Evolutionary conservation across 176 grass and related monocot genomes (phyloP), one percentile per base, ranked within the genome.

Genomic region (Ananas comosus): DNA sequence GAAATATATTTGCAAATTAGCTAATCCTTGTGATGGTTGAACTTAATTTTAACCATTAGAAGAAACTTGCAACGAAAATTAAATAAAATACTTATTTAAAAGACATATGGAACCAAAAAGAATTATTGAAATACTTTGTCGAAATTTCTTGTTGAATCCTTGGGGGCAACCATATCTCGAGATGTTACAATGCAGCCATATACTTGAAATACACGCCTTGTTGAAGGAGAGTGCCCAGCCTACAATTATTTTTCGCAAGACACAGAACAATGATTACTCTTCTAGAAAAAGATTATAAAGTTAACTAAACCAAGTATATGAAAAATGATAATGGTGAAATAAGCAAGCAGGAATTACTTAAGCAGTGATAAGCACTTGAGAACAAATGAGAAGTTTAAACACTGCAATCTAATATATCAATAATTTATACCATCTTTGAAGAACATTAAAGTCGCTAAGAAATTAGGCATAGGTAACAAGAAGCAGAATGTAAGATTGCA

Each of bases 151-250:
- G 49, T 81, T 50, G 82, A 74, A 85, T 97, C 82, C 59, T 82
- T 92, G 64, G 90, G 86, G 73, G 89, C 79, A 58, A 97, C 94
- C 94, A 97, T 97, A 53, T 97, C 84, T 85, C 63, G 66, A 70
- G 70, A 85, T 67, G 94, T 92, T 14, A 90, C 74, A 53, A 92
- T 58, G 72, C 94, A 97, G 19, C 94, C 94, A 88, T 90, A 92
- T 21, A 97, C 68, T 79, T 97, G 80, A 70, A 92, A 97, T 54
- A 70, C 77, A 71, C 86, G 90, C 80, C 67, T 91, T 50, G 61
- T 92, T 80, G 92, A 82, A 52, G 78, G 71, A 74, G 82, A 75
- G 69, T 82, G 85, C 70, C 53, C 78, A 33, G 50, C 77, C 93
- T 96, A 49, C 29, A 92, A 76, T 75, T 33, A 4, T 33, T 63